These are phyloP conservation scores for Lactifluus subvellereus DNA, from an alignment of 768 basidiomycete species.

Conservation along the genomic window DNA sequence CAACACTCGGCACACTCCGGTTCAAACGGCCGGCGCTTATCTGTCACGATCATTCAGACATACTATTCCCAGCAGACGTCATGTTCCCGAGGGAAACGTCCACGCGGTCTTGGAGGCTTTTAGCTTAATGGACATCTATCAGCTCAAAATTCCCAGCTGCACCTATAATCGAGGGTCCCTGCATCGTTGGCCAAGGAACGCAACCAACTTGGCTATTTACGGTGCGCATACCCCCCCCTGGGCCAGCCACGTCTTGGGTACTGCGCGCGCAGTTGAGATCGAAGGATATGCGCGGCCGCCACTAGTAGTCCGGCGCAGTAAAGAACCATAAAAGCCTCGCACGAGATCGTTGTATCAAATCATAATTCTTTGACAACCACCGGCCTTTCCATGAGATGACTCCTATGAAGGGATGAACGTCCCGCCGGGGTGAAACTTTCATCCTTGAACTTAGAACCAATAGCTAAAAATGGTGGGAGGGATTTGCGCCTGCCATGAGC, in stretches of 20 bases:
- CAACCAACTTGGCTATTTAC: background rate
- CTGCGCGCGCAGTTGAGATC: constrained; percentile 3
- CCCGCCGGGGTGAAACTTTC: background rate
- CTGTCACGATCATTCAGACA: constrained; percentile 13
- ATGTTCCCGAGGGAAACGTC: background rate
- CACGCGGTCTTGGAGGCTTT: background rate
- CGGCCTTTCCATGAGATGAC: background rate
- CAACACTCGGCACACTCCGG: too few species aligned
- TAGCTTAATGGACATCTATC: background rate
- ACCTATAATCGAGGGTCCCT: background rate
- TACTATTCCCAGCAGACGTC: background rate
- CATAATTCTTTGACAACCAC: background rate
- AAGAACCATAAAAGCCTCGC: background rate
- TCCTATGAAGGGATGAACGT: background rate
- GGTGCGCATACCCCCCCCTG: background rate
- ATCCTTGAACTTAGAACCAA: too few species aligned
- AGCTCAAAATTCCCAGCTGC: background rate
- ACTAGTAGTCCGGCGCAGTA: background rate
- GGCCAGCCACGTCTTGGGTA: background rate
- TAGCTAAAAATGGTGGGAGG: background rate
- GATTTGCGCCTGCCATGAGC: background rate
- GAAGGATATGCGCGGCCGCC: background rate
- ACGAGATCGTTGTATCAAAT: background rate
- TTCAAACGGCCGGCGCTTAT: background rate
- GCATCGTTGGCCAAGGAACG: background rate